Evolutionary conservation across 768 basidiomycete species (phyloP).

Genomic region (Suillus luteus): DNA sequence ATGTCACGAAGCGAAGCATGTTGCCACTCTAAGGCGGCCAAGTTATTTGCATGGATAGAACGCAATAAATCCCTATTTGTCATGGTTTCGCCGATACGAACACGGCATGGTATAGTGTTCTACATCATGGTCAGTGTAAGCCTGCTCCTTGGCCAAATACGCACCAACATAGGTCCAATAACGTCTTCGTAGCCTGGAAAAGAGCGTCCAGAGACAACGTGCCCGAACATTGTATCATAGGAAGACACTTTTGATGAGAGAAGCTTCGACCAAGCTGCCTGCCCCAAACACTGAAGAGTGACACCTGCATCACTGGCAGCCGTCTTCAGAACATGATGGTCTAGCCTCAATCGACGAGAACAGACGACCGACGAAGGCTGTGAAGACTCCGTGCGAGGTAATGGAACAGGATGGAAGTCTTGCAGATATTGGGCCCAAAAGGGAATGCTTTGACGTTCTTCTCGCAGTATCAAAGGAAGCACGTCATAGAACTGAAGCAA

Average conservation of each 20-base stretch:
- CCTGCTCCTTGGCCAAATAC: conserved; percentile 17
- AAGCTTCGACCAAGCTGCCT: conserved; percentile 34
- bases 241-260: conserved; percentile 24
- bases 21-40: conserved; percentile 44
- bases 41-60: conserved; percentile 39
- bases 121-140: conserved; percentile 16
- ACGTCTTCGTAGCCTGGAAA: conserved; percentile 43
- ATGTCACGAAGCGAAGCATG: conserved; percentile 47
- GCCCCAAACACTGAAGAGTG: conserved; percentile 40
- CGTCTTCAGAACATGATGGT: conserved; percentile 16
- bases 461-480: conserved; percentile 38
- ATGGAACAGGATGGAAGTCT: conserved; percentile 22
- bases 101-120: conserved; percentile 50
- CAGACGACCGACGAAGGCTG: conserved; percentile 21
- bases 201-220: conserved; percentile 47
- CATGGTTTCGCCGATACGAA: conserved; percentile 29
- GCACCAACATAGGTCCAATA: conserved; percentile 48
- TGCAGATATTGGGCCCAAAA: conserved; percentile 40
- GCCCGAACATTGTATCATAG: conserved; percentile 46
- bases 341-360: conserved; percentile 14
- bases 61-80: conserved; percentile 38
- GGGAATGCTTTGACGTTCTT: conserved; percentile 39
- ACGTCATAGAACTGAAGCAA: conserved; percentile 40
- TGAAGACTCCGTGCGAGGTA: conserved; percentile 18
- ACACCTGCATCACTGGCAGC: conserved; percentile 24